Evolutionary conservation across 768 basidiomycete genomes (phyloP), one percentile per base, ranked within the genome.

Genomic region (Podaxis carcinomalis): DNA sequence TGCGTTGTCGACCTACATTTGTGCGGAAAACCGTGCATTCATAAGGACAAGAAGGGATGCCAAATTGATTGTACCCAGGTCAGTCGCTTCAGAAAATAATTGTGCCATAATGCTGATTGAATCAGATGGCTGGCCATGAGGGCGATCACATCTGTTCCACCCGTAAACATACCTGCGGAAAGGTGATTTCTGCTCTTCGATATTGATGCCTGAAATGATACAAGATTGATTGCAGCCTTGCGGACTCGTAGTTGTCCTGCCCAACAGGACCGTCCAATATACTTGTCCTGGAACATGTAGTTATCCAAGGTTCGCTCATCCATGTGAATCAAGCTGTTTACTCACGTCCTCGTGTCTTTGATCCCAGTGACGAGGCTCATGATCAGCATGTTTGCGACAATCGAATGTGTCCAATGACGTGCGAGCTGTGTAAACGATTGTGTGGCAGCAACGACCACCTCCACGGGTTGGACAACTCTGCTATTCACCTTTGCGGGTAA

Each of bases 401-500:
- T 35, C 71, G 78, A 11, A 75, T 79, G 37, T 87, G 87, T 64
- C 85, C 86, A 0, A 64, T 84, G 7, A 62, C 68, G 2, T 87
- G 86, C 64, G 74, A 81, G 55, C 68, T 88, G 2, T 88, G 86
- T 66, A 81, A 77, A 63, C 75, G 84, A 14, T 71, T 83, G 19
- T 87, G 86, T 62, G 71, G 77, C 1, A 64, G 72, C 50, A 64
- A 66, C 19, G 68, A 83, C 59, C 86, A 87, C 70, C 72, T 87
- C 49, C 85, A 87, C 56, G 83, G 77, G 1, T 71, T 85, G 3
- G 66, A 76, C 23, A 57, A 63, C 1, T 67, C 58, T 4, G 71
- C 74, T 0, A 60, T 78, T 27, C 85, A 87, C 72, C 76, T 87
- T 36, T 87, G 85, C 74, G 85, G 85, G 85, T 84, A 37, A 72